These are phyloP conservation scores for Hygrophila difformis DNA, from an alignment of 257 asterid genomes.

Conservation along the genomic window DNA sequence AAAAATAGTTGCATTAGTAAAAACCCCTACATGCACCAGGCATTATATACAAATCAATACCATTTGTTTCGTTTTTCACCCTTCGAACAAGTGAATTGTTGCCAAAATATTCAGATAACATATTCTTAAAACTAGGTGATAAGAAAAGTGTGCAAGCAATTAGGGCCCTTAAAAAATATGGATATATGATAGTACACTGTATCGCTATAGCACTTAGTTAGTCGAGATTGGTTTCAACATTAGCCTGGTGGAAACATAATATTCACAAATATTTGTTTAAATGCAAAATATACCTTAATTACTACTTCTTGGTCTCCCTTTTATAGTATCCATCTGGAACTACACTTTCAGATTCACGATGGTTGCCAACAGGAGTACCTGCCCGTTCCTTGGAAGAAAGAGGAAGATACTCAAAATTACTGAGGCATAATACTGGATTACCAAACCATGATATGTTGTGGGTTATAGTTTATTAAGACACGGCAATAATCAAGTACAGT, in stretches of 20 bases:
- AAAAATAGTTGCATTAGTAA: not conserved
- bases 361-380: constrained; percentile 26
- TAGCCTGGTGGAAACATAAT: too few relatives aligned
- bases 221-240: too few relatives aligned
- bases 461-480: constrained; percentile 1
- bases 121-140: not conserved
- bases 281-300: constrained; percentile 27
- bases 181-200: too few relatives aligned
- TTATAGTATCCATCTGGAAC: constrained; percentile 56
- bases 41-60: not conserved
- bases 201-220: too few relatives aligned
- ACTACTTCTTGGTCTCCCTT: constrained; percentile 56
- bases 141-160: not conserved
- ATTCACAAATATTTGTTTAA: not conserved
- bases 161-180: not conserved
- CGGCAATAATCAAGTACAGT: not conserved
- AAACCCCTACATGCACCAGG: too few relatives aligned
- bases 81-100: not conserved
- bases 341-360: constrained; percentile 47
- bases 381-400: constrained; percentile 30
- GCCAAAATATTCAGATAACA: not conserved
- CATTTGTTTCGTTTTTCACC: not conserved
- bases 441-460: constrained; percentile 4
- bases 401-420: constrained; percentile 19
- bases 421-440: constrained; percentile 2